These are phyloP conservation scores for Lactarius sanguifluus DNA, from an alignment of 768 basidiomycete genomes.

Conservation along the genomic window DNA sequence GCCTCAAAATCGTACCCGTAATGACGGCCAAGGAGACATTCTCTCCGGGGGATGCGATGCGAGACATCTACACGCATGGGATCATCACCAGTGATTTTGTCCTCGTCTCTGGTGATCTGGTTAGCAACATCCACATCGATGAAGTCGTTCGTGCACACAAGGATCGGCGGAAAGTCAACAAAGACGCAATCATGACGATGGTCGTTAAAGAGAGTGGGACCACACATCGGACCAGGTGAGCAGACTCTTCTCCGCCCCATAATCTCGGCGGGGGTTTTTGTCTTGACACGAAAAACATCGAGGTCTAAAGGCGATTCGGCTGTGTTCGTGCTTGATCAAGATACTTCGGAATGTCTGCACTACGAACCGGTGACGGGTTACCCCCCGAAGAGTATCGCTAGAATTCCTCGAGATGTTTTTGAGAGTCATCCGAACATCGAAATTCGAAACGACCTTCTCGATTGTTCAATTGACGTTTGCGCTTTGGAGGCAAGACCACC, in stretches of 20 bases:
- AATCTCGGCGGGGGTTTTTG: background rate
- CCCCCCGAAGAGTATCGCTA: conserved; percentile 58
- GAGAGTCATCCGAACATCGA: conserved; percentile 75
- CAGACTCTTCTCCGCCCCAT: conserved; percentile 18
- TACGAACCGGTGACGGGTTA: conserved; percentile 76
- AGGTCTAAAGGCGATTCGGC: conserved; percentile 74
- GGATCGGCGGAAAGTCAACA: conserved; percentile 80
- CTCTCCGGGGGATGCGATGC: conserved; percentile 89
- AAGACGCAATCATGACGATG: conserved; percentile 96
- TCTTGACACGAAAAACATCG: conserved; percentile 16
- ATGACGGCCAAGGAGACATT: conserved; percentile 84
- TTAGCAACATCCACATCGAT: conserved; percentile 90
- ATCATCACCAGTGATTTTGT: conserved; percentile 90
- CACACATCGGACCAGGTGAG: conserved; percentile 71
- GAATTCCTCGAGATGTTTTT: conserved; percentile 78
- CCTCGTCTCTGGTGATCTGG: conserved; percentile 86
- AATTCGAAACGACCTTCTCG: conserved; percentile 83
- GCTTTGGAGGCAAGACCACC: conserved; percentile 64
- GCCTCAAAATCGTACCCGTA: conserved; percentile 81
- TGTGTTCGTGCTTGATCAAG: conserved; percentile 74
- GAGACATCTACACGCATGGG: conserved; percentile 90
- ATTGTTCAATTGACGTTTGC: conserved; percentile 90
- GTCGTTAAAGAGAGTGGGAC: conserved; percentile 80
- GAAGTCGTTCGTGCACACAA: conserved; percentile 88
- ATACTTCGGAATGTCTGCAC: conserved; percentile 79